These are phyloP conservation scores for Exutisphaerella laricina DNA, from an alignment of 2,329 filamentous ascomycete species.

Conservation along the genomic window DNA sequence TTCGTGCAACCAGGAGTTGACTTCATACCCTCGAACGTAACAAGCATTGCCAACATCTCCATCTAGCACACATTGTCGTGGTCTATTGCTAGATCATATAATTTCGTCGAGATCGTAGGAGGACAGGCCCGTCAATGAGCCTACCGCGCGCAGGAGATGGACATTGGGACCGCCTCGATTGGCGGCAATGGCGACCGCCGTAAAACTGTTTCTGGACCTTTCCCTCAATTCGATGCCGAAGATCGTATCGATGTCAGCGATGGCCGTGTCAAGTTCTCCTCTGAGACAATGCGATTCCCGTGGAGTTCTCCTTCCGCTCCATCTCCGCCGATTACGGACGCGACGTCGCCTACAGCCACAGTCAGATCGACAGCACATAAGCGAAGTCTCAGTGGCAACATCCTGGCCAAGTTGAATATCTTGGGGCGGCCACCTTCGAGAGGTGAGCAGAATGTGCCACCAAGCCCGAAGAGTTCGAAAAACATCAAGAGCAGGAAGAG, in stretches of 20 bases:
- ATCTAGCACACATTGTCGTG: too few species aligned
- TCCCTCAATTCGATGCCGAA: slow-evolving; percentile 11
- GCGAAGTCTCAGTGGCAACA: slow-evolving; percentile 56
- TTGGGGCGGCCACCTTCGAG: slow-evolving; percentile 43
- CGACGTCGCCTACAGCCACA: not conserved
- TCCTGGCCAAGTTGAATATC: slow-evolving; percentile 66
- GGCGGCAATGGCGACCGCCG: slow-evolving; percentile 21
- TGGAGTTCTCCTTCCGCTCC: slow-evolving; percentile 26
- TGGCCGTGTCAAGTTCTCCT: slow-evolving; percentile 11
- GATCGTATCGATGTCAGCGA: slow-evolving; percentile 11
- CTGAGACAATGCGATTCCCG: slow-evolving; percentile 24
- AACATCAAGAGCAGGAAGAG: slow-evolving; percentile 26
- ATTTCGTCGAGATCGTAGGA: too few species aligned
- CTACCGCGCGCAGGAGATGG: slow-evolving; percentile 18
- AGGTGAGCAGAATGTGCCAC: slow-evolving; percentile 24
- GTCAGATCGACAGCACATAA: slow-evolving; percentile 36
- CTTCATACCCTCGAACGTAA: too few species aligned
- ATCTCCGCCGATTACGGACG: slow-evolving; percentile 16
- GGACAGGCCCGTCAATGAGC: too few species aligned
- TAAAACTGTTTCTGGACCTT: slow-evolving; percentile 21
- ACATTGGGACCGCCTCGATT: slow-evolving; percentile 29
- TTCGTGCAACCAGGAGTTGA: too few species aligned
- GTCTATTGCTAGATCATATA: too few species aligned
- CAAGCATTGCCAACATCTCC: too few species aligned
- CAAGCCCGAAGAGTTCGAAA: slow-evolving; percentile 26